Conservation (phyloP, 805 yeast genomes). For the Debaryomyces maramus region DNA sequence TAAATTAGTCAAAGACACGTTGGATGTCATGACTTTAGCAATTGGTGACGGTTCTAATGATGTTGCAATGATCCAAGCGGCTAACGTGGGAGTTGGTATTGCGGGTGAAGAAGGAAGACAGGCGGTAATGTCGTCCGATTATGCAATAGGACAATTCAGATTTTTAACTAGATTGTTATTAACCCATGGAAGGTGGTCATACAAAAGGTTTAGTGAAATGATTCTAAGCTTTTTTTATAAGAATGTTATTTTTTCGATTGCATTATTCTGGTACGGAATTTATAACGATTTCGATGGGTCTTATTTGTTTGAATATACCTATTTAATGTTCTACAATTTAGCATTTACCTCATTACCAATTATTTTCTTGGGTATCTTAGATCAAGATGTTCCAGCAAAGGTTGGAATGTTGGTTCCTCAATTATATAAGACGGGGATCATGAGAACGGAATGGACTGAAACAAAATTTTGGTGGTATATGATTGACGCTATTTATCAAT, state of each 20-base stretch:
- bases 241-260: constrained; percentile 71
- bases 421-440: constrained; percentile 69
- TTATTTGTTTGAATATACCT: constrained; percentile 75
- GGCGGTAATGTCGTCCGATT: constrained; percentile 86
- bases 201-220: constrained; percentile 79
- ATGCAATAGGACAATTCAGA: constrained; percentile 82
- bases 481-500: constrained; percentile 77
- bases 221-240: constrained; percentile 80
- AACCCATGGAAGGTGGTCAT: constrained; percentile 87
- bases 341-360: constrained; percentile 83
- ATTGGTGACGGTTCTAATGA: constrained; percentile 90
- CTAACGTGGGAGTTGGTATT: constrained; percentile 85
- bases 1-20: constrained; percentile 66
- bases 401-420: constrained; percentile 75
- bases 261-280: constrained; percentile 80
- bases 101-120: constrained; percentile 92
- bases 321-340: constrained; percentile 76
- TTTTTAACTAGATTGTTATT: constrained; percentile 63
- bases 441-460: constrained; percentile 70
- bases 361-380: constrained; percentile 74
- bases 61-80: constrained; percentile 89
- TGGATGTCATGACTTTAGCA: constrained; percentile 81
- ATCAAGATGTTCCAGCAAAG: constrained; percentile 74
- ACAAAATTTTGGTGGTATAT: constrained; percentile 69
- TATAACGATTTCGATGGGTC: constrained; percentile 77